A percentile compares a stretch with the other conserved stretches of the same genome.
Evolutionary conservation across 257 asterid species (phyloP).

Genomic region (Prunella vulgaris): DNA sequence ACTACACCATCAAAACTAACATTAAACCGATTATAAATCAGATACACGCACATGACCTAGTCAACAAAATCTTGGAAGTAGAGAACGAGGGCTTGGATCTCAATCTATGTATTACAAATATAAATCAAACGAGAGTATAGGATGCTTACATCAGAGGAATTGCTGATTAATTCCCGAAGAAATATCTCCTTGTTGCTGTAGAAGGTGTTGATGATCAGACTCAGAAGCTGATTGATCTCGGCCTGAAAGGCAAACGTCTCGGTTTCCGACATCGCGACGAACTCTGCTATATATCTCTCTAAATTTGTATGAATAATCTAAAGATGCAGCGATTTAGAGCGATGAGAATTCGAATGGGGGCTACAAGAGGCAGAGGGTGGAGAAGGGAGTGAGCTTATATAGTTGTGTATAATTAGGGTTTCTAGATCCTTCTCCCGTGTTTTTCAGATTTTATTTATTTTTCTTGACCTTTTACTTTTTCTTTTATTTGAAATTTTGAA

Average conservation of each 20-base stretch:
- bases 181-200: constrained; percentile 77
- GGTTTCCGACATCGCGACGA: constrained; percentile 38
- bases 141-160: constrained; percentile 59
- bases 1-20: neutral
- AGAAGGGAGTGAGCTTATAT: constrained; percentile 8
- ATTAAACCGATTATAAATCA: neutral
- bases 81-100: neutral
- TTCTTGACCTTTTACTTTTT: neutral
- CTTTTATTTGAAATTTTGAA: neutral
- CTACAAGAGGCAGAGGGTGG: neutral
- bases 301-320: neutral
- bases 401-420: constrained; percentile 15
- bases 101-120: neutral
- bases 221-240: constrained; percentile 66
- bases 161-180: constrained; percentile 63
- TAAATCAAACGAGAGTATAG: neutral
- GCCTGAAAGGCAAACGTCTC: constrained; percentile 83
- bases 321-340: neutral
- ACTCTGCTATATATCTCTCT: neutral
- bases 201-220: constrained; percentile 65
- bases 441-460: neutral
- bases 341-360: neutral
- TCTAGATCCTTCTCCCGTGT: constrained; percentile 26
- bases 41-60: neutral
- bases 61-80: neutral